phyloP scores from a whole-genome alignment of 2,329 filamentous ascomycete genomes.

The Clonostachys rosea region DNA sequence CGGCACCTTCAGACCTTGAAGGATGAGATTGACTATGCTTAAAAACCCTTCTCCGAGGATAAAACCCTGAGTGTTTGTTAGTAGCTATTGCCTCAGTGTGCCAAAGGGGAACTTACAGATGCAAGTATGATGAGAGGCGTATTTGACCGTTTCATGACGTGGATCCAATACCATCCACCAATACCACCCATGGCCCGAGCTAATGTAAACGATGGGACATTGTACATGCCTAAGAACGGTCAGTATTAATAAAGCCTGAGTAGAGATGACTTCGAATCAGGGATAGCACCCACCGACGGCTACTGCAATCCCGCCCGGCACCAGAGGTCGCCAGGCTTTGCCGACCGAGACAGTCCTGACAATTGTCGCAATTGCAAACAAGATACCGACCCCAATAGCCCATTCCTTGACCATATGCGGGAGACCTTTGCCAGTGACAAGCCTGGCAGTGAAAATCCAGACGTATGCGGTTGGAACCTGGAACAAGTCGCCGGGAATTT shows the following conservation, averaged over 20 bases:
- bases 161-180: slow-evolving; percentile 72
- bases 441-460: slow-evolving; percentile 92
- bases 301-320: slow-evolving; percentile 93
- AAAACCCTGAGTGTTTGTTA: slow-evolving; percentile 52
- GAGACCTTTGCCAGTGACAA: slow-evolving; percentile 87
- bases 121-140: slow-evolving; percentile 88
- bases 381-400: slow-evolving; percentile 65
- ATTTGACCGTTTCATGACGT: slow-evolving; percentile 45
- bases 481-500: slow-evolving; percentile 83
- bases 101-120: slow-evolving; percentile 37
- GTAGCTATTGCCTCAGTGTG: background rate
- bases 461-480: slow-evolving; percentile 93
- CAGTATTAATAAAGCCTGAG: background rate
- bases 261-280: background rate
- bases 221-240: slow-evolving; percentile 74
- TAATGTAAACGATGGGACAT: slow-evolving; percentile 91
- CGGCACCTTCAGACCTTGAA: slow-evolving; percentile 74
- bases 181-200: slow-evolving; percentile 78
- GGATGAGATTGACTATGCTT: slow-evolving; percentile 81
- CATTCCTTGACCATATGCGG: slow-evolving; percentile 80
- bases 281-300: slow-evolving; percentile 66
- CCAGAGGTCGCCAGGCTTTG: slow-evolving; percentile 64
- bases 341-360: slow-evolving; percentile 56
- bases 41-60: slow-evolving; percentile 90
- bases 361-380: slow-evolving; percentile 71